Base-by-base conservation (phyloP, 495 filamentous ascomycete species). In the Penicillium diatomitis region DNA sequence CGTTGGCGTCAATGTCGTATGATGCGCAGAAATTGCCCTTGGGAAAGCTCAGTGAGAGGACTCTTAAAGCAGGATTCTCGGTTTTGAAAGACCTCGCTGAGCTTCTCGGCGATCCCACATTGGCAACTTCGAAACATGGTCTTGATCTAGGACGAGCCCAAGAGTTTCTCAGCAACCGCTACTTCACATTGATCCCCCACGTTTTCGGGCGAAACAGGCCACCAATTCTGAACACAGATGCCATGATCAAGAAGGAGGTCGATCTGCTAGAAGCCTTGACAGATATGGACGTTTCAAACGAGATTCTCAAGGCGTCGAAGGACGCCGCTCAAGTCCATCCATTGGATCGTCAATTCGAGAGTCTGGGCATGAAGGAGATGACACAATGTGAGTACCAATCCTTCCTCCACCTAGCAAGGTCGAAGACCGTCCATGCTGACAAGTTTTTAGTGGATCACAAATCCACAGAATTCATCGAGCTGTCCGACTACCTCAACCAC, bases 111-210 rank as follows among this genome's bases (percentile, higher is more conserved):
- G 64, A 80, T 42, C 65, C 73, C 1, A 51, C 40, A 0, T 56
- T 79, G 20, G 77, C 79, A 2, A 36, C 55, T 8, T 63, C 66
- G 5, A 68, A 67, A 42, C 78, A 87, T 51, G 62, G 61, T 0
- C 66, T 47, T n/a, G 45, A 36, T 7, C 66, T 61, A 35, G 6
- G 3, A 7, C 20, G 50, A 0, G 79, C 79, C 0, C 69, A 79
- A 5, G 80, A 85, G 38, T 50, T 73, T 0, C 62, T 91, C 2
- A 84, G 85, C 40, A 88, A 90, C 54, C 65, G 68, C 11, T 95
- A 86, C 59, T 94, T 89, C 59, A 84, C 85, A 0, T 71, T 82
- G 34, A 94, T 95, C 49, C 89, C 89, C 0, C 89, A 94, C 55
- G 73, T 71, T 5, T 94, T 92, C 61, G 87, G 88, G 10, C 80